These are phyloP conservation scores for Calonectria montana DNA, from an alignment of 2,329 filamentous ascomycete species.

Conservation along the genomic window DNA sequence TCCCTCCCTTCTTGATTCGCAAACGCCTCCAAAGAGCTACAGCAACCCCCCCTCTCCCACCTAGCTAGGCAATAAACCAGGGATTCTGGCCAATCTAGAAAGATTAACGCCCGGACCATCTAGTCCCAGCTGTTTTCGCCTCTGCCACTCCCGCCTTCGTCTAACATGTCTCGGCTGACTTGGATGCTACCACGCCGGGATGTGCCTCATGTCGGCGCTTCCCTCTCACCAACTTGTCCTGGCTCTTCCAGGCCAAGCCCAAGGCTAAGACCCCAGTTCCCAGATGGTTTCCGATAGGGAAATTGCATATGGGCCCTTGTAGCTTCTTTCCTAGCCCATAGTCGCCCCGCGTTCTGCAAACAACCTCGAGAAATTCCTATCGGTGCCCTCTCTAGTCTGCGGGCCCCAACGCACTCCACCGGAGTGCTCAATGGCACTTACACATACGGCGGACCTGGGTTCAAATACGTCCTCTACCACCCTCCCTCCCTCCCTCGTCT, in stretches of 20 bases:
- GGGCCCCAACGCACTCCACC: conserved; percentile 28
- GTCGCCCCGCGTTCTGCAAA: conserved; percentile 42
- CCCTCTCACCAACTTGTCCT: neutral
- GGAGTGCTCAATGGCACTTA: conserved; percentile 34
- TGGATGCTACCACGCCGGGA: conserved; percentile 2
- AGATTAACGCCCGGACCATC: neutral
- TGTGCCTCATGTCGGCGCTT: neutral
- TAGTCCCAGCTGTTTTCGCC: neutral
- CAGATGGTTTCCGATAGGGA: neutral
- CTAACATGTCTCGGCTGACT: conserved; percentile 11
- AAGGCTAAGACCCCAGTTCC: neutral
- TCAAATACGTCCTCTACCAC: conserved; percentile 44
- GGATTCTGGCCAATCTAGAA: neutral
- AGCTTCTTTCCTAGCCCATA: neutral
- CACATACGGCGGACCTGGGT: conserved; percentile 22
- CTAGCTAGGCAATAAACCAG: neutral
- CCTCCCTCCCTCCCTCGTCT: conserved; percentile 18
- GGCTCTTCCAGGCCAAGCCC: neutral
- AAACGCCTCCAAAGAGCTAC: conserved; percentile 6
- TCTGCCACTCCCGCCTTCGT: conserved; percentile 4
- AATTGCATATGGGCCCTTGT: neutral
- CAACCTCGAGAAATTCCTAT: conserved; percentile 35
- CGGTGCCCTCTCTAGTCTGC: conserved; percentile 25
- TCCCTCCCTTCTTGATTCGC: neutral
- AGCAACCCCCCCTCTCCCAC: conserved; percentile 4